Percentiles rank a stretch among this genome's conserved stretches.
Conservation (phyloP, 495 filamentous ascomycete genomes). For the Rhypophila decipiens region DNA sequence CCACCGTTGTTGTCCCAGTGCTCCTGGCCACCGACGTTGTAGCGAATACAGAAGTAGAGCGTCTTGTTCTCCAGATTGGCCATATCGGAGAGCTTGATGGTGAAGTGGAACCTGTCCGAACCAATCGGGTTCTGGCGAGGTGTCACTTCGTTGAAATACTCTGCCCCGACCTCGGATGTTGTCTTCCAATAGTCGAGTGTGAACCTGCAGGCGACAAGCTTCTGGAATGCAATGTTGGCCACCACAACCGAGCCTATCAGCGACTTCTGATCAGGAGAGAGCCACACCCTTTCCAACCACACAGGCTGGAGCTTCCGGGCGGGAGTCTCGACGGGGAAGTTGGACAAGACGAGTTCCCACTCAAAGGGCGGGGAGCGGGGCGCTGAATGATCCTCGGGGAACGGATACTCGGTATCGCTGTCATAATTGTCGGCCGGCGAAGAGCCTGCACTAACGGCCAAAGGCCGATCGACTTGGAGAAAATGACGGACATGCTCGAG, state of each 20-base stretch:
- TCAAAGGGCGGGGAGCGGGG: constrained; percentile 53
- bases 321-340: constrained; percentile 69
- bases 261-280: constrained; percentile 79
- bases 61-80: constrained; percentile 87
- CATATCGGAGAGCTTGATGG: constrained; percentile 84
- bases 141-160: constrained; percentile 74
- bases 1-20: constrained; percentile 91
- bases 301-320: constrained; percentile 60
- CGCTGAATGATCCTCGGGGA: constrained; percentile 47
- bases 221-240: constrained; percentile 86
- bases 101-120: constrained; percentile 87
- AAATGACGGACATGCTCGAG: constrained; percentile 95
- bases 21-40: constrained; percentile 76
- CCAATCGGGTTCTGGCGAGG: constrained; percentile 59
- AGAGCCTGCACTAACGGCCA: constrained; percentile 92
- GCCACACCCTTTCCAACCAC: constrained; percentile 72
- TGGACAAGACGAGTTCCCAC: constrained; percentile 79
- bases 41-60: constrained; percentile 85
- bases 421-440: constrained; percentile 86
- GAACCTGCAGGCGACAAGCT: constrained; percentile 80
- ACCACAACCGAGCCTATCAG: constrained; percentile 78
- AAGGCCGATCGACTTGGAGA: constrained; percentile 81
- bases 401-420: constrained; percentile 81
- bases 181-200: constrained; percentile 98
- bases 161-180: constrained; percentile 84